Evolutionary conservation across 2,329 filamentous ascomycete genomes (phyloP).

Genomic region (Pleomassaria siparia): DNA sequence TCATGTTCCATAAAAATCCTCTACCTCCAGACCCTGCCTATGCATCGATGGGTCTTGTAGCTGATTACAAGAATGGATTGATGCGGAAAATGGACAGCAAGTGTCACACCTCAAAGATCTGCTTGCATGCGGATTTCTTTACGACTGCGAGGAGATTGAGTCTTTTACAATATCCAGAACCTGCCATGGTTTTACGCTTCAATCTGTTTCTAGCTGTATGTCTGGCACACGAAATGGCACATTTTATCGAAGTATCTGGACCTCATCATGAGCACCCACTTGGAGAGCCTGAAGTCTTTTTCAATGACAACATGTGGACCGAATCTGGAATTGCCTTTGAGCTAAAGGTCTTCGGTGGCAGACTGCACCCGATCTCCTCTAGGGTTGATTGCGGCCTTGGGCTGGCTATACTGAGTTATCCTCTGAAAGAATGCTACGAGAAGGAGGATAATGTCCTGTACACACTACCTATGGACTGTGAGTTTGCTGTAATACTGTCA

Average conservation of each 20-base stretch:
- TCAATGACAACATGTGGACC: conserved; percentile 44
- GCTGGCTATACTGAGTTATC: conserved; percentile 39
- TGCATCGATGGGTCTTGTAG: conserved; percentile 41
- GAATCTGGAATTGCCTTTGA: conserved; percentile 45
- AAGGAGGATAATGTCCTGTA: conserved; percentile 42
- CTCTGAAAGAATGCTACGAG: conserved; percentile 39
- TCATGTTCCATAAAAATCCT: conserved; percentile 42
- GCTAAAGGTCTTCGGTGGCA: conserved; percentile 42
- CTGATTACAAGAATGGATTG: conserved; percentile 41
- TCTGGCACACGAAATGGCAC: conserved; percentile 43
- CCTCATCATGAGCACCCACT: conserved; percentile 39
- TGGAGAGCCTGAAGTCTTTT: conserved; percentile 41
- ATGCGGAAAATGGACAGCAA: conserved; percentile 39
- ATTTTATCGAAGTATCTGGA: conserved; percentile 44
- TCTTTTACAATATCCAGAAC: conserved; percentile 39
- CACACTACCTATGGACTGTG: conserved; percentile 44
- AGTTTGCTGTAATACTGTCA: no score
- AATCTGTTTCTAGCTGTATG: conserved; percentile 44
- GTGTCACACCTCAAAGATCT: conserved; percentile 41
- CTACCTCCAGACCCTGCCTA: conserved; percentile 39
- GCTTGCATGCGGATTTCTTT: conserved; percentile 44
- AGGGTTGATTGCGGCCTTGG: conserved; percentile 44
- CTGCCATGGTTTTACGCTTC: conserved; percentile 44
- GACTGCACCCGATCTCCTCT: conserved; percentile 41
- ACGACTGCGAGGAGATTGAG: conserved; percentile 44